Evolutionary conservation across 2,329 filamentous ascomycete species (phyloP).

Genomic region (Fusarium pseudograminearum): DNA sequence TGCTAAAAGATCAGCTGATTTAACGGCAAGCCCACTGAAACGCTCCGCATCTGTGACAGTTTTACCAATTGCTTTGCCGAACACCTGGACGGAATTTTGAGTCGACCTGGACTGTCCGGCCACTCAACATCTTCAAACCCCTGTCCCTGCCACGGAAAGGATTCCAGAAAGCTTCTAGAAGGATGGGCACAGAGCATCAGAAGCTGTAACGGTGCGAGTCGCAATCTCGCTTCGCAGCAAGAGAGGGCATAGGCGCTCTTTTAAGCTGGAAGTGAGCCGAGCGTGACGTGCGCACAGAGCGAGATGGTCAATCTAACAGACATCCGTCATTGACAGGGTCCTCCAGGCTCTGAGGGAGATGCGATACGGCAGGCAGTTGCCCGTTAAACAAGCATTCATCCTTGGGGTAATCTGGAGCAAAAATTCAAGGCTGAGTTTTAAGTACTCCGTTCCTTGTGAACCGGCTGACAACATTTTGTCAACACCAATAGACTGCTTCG

Average conservation of each 20-base stretch:
- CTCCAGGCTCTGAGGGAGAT: conserved; percentile 16
- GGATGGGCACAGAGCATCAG: conserved; percentile 32
- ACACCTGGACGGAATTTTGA: conserved; percentile 44
- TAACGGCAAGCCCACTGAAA: conserved; percentile 19
- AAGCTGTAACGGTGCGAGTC: conserved; percentile 36
- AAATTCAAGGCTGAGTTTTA: conserved; percentile 18
- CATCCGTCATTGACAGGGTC: conserved; percentile 22
- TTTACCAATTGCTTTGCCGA: conserved; percentile 31
- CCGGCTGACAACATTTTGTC: conserved; percentile 6
- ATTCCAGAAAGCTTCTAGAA: conserved; percentile 50
- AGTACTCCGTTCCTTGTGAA: conserved; percentile 1
- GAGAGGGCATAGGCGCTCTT: conserved; percentile 30
- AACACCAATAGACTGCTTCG: conserved; percentile 2
- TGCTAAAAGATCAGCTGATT: conserved; percentile 25
- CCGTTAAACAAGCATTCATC: conserved; percentile 29
- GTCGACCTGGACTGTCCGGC: conserved; percentile 44
- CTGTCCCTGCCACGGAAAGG: conserved; percentile 29
- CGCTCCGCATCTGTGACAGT: conserved; percentile 21
- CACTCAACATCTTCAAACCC: conserved; percentile 25
- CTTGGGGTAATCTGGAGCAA: conserved; percentile 31
- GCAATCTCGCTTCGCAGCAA: conserved; percentile 41
- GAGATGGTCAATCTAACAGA: conserved; percentile 20
- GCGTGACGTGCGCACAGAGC: conserved; percentile 35
- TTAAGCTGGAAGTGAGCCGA: conserved; percentile 22
- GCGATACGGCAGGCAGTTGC: conserved; percentile 28